Evolutionary conservation across 1,139 yeast species (phyloP).

Genomic region (Protomyces inundatus): DNA sequence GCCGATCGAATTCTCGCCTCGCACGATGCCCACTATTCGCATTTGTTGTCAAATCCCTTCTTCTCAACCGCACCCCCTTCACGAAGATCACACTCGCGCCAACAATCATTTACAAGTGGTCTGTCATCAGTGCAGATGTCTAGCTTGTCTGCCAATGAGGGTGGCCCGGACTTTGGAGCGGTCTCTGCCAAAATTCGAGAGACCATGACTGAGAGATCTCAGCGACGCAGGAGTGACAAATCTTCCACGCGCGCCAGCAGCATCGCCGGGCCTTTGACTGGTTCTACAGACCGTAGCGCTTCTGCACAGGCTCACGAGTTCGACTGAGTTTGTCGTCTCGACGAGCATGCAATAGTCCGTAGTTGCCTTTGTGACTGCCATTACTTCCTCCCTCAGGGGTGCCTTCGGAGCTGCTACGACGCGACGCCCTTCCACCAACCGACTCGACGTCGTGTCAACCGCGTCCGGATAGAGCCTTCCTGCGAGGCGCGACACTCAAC

Average conservation of each 20-base stretch:
- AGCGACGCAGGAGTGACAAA: background rate
- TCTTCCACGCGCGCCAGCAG: background rate
- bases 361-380: too few species aligned
- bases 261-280: too few species aligned
- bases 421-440: too few species aligned
- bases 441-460: too few species aligned
- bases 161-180: constrained; percentile 3
- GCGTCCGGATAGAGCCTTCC: too few species aligned
- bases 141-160: constrained; percentile 2
- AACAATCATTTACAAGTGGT: constrained; percentile 3
- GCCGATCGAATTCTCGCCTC: background rate
- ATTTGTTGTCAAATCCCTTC: constrained; percentile 10
- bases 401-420: too few species aligned
- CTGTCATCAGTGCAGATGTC: constrained; percentile 13
- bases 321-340: too few species aligned
- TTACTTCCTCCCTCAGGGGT: too few species aligned
- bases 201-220: background rate
- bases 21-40: background rate
- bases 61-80: constrained; percentile 16
- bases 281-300: too few species aligned
- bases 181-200: constrained; percentile 14
- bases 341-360: too few species aligned
- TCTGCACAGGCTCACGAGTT: too few species aligned
- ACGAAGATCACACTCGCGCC: constrained; percentile 20
- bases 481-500: too few species aligned